phyloP scores from a whole-genome alignment of 1,284 basidiomycete genomes.

The Abortiporus biennis region DNA sequence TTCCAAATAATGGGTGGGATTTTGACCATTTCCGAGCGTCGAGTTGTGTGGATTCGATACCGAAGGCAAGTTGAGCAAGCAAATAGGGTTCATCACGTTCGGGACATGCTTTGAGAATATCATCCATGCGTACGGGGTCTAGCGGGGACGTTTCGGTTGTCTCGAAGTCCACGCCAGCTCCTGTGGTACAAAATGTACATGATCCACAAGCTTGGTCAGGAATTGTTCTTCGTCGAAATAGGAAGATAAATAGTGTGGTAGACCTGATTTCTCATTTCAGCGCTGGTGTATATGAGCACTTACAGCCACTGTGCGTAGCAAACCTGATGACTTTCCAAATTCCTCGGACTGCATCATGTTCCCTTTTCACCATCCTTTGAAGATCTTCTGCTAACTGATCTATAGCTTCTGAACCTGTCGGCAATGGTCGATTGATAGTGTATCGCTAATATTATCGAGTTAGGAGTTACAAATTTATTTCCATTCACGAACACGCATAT shows the following conservation, averaged over 20 bases:
- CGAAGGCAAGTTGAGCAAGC: slow-evolving; percentile 44
- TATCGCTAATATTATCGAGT: slow-evolving; percentile 28
- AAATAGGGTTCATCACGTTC: slow-evolving; percentile 45
- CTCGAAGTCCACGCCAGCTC: slow-evolving; percentile 31
- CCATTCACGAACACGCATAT: slow-evolving; percentile 21
- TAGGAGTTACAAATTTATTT: neutral
- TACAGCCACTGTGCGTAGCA: slow-evolving; percentile 40
- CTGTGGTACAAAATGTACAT: slow-evolving; percentile 40
- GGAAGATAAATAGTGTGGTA: slow-evolving; percentile 35
- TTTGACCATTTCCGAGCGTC: slow-evolving; percentile 34
- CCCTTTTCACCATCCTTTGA: slow-evolving; percentile 31
- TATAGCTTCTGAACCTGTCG: slow-evolving; percentile 28
- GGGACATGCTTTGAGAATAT: slow-evolving; percentile 35
- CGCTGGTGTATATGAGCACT: slow-evolving; percentile 9
- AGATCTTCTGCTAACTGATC: slow-evolving; percentile 29
- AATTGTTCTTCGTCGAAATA: slow-evolving; percentile 44
- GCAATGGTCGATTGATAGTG: slow-evolving; percentile 31
- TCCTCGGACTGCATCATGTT: slow-evolving; percentile 37
- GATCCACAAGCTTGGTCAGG: slow-evolving; percentile 35
- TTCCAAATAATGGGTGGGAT: slow-evolving; percentile 33
- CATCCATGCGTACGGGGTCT: slow-evolving; percentile 27
- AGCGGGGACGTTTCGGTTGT: slow-evolving; percentile 21
- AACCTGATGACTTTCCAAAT: slow-evolving; percentile 36
- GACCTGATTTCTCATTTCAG: slow-evolving; percentile 33
- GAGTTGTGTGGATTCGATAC: slow-evolving; percentile 39